Conservation (phyloP, 2,329 filamentous ascomycete genomes). For the Aspergillus sp. region DNA sequence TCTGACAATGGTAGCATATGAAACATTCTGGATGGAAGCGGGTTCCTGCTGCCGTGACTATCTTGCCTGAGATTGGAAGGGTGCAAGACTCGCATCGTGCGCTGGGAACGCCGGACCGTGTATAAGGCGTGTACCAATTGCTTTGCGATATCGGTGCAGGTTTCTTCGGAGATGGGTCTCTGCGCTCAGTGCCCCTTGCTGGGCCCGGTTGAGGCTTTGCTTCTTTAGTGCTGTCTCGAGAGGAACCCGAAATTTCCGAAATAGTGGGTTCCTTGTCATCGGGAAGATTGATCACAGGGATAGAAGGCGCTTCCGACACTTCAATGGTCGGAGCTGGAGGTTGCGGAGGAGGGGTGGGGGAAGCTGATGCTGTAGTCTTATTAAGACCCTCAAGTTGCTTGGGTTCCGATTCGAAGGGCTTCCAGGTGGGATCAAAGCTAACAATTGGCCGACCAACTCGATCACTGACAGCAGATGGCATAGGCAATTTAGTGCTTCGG, state of each 20-base stretch:
- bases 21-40: slow-evolving; percentile 96
- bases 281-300: slow-evolving; percentile 49
- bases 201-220: slow-evolving; percentile 13
- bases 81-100: slow-evolving; percentile 81
- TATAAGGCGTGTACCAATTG: slow-evolving; percentile 33
- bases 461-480: slow-evolving; percentile 86
- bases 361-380: slow-evolving; percentile 16
- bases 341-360: slow-evolving; percentile 35
- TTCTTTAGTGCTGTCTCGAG: slow-evolving; percentile 7
- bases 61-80: slow-evolving; percentile 80
- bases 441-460: slow-evolving; percentile 88
- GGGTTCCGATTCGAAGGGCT: slow-evolving; percentile 48
- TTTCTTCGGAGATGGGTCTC: slow-evolving; percentile 24
- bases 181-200: slow-evolving; percentile 8
- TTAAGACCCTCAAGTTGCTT: slow-evolving; percentile 14
- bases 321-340: slow-evolving; percentile 46
- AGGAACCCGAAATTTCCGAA: slow-evolving; percentile 25
- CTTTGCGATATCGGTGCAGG: slow-evolving; percentile 35
- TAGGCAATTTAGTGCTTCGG: slow-evolving; percentile 80
- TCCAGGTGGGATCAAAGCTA: slow-evolving; percentile 86
- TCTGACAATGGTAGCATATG: slow-evolving; percentile 79
- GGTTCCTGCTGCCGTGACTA: slow-evolving; percentile 74
- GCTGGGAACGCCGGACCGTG: slow-evolving; percentile 51
- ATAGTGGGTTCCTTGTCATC: slow-evolving; percentile 39
- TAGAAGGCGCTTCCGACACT: slow-evolving; percentile 34